A percentile compares a stretch with the other conserved stretches of the same genome.
Conservation (phyloP, 352 stramenopile species). For the Phytophthora nicotianae region DNA sequence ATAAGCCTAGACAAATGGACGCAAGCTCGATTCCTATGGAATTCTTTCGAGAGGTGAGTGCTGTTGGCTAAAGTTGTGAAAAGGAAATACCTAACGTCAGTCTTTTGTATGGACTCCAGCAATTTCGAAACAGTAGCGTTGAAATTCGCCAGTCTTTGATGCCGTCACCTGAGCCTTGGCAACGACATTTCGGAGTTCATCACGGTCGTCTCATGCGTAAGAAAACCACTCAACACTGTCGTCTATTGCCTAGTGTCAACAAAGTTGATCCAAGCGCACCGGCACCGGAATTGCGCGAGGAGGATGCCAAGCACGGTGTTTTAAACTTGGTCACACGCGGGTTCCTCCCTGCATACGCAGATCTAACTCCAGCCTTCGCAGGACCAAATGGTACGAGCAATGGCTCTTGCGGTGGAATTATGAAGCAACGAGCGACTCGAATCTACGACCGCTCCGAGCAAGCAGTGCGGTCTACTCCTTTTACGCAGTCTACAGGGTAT, state of each 20-base stretch:
- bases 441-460: slow-evolving; percentile 70
- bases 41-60: slow-evolving; percentile 54
- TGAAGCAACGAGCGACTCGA: slow-evolving; percentile 54
- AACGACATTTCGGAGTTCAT: slow-evolving; percentile 21
- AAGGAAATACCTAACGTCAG: neutral
- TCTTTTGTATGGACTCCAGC: slow-evolving; percentile 23
- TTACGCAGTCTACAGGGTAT: slow-evolving; percentile 70
- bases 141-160: slow-evolving; percentile 36
- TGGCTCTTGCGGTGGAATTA: slow-evolving; percentile 44
- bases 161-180: slow-evolving; percentile 28
- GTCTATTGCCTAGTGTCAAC: slow-evolving; percentile 74
- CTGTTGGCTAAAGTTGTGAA: neutral
- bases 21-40: slow-evolving; percentile 44
- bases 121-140: slow-evolving; percentile 46
- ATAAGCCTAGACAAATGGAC: slow-evolving; percentile 15
- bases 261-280: slow-evolving; percentile 62
- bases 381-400: slow-evolving; percentile 21
- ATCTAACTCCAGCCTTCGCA: slow-evolving; percentile 72
- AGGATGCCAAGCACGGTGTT: slow-evolving; percentile 67
- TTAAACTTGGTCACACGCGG: slow-evolving; percentile 74
- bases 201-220: slow-evolving; percentile 54
- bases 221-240: slow-evolving; percentile 59
- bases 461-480: slow-evolving; percentile 47
- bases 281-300: slow-evolving; percentile 54
- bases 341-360: slow-evolving; percentile 61